Conservation (phyloP, 2,329 filamentous ascomycete genomes). For the Thielaviopsis euricoi region DNA sequence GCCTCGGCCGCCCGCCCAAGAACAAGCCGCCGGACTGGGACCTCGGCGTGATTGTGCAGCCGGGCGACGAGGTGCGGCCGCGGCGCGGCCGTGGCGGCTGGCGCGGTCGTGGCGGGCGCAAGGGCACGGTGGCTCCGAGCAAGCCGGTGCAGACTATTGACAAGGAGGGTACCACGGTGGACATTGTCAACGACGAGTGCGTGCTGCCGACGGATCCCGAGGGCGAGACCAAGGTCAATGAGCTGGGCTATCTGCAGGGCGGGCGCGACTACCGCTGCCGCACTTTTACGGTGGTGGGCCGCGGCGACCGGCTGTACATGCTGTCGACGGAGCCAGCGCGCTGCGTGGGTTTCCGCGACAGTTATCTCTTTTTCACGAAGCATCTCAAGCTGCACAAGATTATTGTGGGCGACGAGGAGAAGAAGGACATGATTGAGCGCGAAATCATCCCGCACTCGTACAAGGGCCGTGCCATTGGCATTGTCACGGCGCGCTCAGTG, state of each 20-base stretch:
- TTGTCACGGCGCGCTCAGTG: constrained; percentile 89
- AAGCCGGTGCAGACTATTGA: constrained; percentile 75
- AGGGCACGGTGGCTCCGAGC: constrained; percentile 55
- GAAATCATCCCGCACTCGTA: constrained; percentile 96
- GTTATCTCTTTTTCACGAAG: constrained; percentile 97
- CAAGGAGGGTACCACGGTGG: constrained; percentile 81
- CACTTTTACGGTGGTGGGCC: constrained; percentile 77
- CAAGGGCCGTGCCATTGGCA: constrained; percentile 92
- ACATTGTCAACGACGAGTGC: constrained; percentile 84
- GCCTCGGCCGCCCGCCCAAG: constrained; percentile 74
- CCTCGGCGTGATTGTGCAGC: constrained; percentile 37
- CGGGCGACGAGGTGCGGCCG: constrained; percentile 36
- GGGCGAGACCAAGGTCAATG: constrained; percentile 88
- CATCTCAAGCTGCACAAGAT: constrained; percentile 95
- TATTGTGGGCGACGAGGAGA: constrained; percentile 94
- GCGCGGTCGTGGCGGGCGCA: constrained; percentile 47
- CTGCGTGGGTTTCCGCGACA: constrained; percentile 93
- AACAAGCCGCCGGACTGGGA: constrained; percentile 71
- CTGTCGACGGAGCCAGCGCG: constrained; percentile 92
- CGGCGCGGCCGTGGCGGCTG: constrained; percentile 55
- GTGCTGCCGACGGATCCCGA: constrained; percentile 72
- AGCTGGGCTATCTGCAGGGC: constrained; percentile 63
- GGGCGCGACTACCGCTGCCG: constrained; percentile 88
- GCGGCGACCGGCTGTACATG: constrained; percentile 87
- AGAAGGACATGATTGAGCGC: constrained; percentile 86